Percentiles rank a stretch among this genome's conserved stretches.
Conservation (phyloP, 352 stramenopile genomes). For the Halophytophthora batemanensis region DNA sequence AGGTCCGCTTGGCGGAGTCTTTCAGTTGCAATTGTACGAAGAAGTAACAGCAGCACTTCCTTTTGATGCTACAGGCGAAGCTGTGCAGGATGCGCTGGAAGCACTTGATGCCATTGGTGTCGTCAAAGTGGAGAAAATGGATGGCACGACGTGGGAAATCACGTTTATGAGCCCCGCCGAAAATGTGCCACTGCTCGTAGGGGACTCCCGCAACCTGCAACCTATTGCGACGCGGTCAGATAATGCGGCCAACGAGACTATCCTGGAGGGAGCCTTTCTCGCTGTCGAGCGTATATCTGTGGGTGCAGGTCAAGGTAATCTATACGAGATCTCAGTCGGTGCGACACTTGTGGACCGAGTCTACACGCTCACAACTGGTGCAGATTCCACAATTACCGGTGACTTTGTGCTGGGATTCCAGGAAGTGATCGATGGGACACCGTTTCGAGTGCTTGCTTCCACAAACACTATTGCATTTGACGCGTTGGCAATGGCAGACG, state of each 20-base stretch:
- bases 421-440: not conserved
- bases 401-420: slow-evolving; percentile 29
- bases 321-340: slow-evolving; percentile 23
- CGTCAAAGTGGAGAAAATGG: slow-evolving; percentile 14
- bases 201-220: slow-evolving; percentile 4
- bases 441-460: slow-evolving; percentile 4
- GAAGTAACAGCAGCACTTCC: slow-evolving; percentile 7
- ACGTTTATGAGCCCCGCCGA: slow-evolving; percentile 36
- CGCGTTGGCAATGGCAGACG: slow-evolving; percentile 26
- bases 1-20: slow-evolving; percentile 19
- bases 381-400: slow-evolving; percentile 6
- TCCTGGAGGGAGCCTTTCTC: slow-evolving; percentile 3
- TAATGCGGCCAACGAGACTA: slow-evolving; percentile 1
- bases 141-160: slow-evolving; percentile 25
- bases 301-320: slow-evolving; percentile 24
- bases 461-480: slow-evolving; percentile 25
- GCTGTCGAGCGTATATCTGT: slow-evolving; percentile 14
- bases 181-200: slow-evolving; percentile 23
- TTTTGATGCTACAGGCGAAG: slow-evolving; percentile 3
- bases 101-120: slow-evolving; percentile 17
- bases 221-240: slow-evolving; percentile 16
- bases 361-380: slow-evolving; percentile 18
- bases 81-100: slow-evolving; percentile 38
- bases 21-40: slow-evolving; percentile 24
- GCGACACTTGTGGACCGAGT: slow-evolving; percentile 21